Percentiles rank a stretch among this genome's conserved stretches.
phyloP scores from a whole-genome alignment of 768 basidiomycete genomes.

The Tylopilus cervinicoccineus region DNA sequence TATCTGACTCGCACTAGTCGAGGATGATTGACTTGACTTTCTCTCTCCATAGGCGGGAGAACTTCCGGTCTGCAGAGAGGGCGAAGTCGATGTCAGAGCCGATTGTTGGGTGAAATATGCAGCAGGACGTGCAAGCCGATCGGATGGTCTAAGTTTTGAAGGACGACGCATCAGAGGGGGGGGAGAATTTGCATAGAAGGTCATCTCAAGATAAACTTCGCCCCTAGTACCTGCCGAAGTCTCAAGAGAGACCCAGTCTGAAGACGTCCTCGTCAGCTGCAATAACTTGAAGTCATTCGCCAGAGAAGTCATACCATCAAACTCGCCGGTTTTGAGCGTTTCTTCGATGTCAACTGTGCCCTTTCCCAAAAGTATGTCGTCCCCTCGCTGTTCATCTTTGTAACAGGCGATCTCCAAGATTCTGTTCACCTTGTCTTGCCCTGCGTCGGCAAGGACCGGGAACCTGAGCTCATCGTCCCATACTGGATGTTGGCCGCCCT shows the following conservation, averaged over 20 bases:
- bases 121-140: conserved; percentile 46
- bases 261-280: conserved; percentile 3
- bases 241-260: conserved; percentile 68
- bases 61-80: conserved; percentile 14
- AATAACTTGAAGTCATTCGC: neutral
- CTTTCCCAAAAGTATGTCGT: conserved; percentile 73
- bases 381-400: conserved; percentile 68
- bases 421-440: conserved; percentile 43
- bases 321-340: conserved; percentile 82
- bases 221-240: conserved; percentile 66
- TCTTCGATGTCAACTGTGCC: conserved; percentile 72
- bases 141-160: conserved; percentile 49
- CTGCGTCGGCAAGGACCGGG: conserved; percentile 57
- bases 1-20: conserved; percentile 6
- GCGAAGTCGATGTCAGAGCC: conserved; percentile 9
- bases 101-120: conserved; percentile 20
- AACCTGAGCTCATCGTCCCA: conserved; percentile 91
- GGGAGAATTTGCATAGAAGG: conserved; percentile 76
- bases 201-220: conserved; percentile 90
- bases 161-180: conserved; percentile 48
- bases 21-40: conserved; percentile 5
- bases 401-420: conserved; percentile 74
- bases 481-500: conserved; percentile 89
- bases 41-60: conserved; percentile 9
- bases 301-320: conserved; percentile 67